phyloP scores from a whole-genome alignment of 2,329 filamentous ascomycete genomes.

The Ophiostoma sp. region DNA sequence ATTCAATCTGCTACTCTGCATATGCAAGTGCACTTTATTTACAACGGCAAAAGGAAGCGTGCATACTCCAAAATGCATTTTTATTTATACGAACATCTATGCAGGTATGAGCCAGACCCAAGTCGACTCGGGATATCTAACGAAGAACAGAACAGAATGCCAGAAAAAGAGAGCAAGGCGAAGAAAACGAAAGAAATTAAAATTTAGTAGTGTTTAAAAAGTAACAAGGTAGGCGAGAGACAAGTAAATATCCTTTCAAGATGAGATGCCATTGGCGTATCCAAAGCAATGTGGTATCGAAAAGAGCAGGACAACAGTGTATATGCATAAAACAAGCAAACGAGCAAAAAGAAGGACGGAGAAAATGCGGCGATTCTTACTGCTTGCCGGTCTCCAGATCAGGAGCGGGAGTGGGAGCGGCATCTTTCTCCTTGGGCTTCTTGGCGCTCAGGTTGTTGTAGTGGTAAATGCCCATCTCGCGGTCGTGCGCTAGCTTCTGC shows the following conservation, averaged over 20 bases:
- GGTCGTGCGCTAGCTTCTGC: constrained; percentile 47
- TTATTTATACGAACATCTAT: background rate
- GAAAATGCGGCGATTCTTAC: no score
- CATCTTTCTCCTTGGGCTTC: constrained; percentile 40
- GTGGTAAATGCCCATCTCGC: constrained; percentile 52
- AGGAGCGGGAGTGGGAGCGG: constrained; percentile 34
- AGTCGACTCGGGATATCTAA: constrained; percentile 5
- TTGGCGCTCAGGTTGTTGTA: constrained; percentile 54
- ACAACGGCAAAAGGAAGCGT: background rate
- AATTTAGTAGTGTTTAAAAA: background rate
- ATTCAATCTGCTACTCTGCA: background rate
- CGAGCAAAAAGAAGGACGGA: background rate
- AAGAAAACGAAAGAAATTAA: background rate
- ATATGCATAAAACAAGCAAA: background rate
- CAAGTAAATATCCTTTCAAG: background rate
- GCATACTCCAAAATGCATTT: background rate
- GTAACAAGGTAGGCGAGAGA: background rate
- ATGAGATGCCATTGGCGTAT: background rate
- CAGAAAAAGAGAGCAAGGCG: background rate
- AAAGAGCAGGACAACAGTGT: background rate
- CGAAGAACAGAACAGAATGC: background rate
- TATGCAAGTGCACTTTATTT: background rate
- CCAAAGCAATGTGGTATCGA: constrained; percentile 1
- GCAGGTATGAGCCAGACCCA: constrained; percentile 2
- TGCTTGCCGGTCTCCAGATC: constrained; percentile 28